phyloP scores from a whole-genome alignment of 1,284 basidiomycete species.

The Naganishia liquefaciens region DNA sequence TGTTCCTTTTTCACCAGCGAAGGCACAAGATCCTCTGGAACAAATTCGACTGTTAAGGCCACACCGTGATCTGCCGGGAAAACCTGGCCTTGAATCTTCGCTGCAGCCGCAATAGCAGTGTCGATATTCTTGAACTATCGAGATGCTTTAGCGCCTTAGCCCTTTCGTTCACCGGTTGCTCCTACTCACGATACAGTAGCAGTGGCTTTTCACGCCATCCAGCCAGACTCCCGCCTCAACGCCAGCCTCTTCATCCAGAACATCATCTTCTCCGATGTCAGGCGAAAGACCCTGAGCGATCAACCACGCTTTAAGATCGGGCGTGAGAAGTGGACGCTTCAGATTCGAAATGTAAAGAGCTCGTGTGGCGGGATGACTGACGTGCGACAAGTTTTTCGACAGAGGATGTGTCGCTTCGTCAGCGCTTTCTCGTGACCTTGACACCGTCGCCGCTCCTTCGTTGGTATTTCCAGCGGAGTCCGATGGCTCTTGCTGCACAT shows the following conservation, averaged over 20 bases:
- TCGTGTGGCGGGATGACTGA: conserved; percentile 45
- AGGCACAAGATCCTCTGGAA: conserved; percentile 42
- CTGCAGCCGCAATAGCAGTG: conserved; percentile 25
- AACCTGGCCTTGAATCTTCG: conserved; percentile 22
- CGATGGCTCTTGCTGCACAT: conserved; percentile 5
- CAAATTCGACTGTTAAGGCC: conserved; percentile 47
- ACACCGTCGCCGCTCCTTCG: background rate
- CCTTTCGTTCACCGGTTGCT: no score
- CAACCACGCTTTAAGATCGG: conserved; percentile 34
- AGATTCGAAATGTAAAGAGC: conserved; percentile 52
- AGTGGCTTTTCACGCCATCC: conserved; percentile 33
- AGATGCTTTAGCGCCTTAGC: background rate
- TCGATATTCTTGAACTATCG: conserved; percentile 24
- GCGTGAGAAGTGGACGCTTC: conserved; percentile 46
- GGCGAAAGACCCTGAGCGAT: conserved; percentile 30
- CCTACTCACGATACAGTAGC: conserved; percentile 30
- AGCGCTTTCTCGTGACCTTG: no score
- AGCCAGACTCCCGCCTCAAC: conserved; percentile 31
- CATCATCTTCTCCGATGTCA: conserved; percentile 16
- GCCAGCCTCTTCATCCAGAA: conserved; percentile 21
- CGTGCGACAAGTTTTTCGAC: conserved; percentile 43
- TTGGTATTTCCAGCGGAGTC: background rate
- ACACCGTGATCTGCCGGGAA: conserved; percentile 33
- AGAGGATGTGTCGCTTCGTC: conserved; percentile 32
- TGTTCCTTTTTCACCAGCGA: conserved; percentile 46